phyloP scores from a whole-genome alignment of 495 filamentous ascomycete species.

The Trichoderma erinaceum region DNA sequence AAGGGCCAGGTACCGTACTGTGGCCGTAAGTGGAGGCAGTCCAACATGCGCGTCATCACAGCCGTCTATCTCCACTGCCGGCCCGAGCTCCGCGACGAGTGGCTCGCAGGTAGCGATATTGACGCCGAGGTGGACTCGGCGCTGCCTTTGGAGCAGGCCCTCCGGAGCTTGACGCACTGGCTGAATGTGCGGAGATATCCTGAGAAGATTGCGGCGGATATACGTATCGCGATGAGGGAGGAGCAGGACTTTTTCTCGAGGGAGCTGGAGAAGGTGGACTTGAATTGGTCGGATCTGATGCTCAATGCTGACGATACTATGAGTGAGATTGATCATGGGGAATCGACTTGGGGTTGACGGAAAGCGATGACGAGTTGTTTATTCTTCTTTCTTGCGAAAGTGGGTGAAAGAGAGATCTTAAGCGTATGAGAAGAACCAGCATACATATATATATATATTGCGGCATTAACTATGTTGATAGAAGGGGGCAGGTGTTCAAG shows the following conservation, averaged over 20 bases:
- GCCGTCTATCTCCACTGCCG: constrained; percentile 90
- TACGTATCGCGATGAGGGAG: constrained; percentile 57
- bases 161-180: constrained; percentile 85
- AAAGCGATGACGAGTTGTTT: constrained; percentile 1
- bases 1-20: constrained; percentile 98
- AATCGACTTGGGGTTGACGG: constrained; percentile 17
- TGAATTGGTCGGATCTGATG: constrained; percentile 35
- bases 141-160: constrained; percentile 80
- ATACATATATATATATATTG: too few relatives aligned
- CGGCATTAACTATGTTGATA: too few relatives aligned
- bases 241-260: constrained; percentile 85
- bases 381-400: background rate
- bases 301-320: constrained; percentile 28
- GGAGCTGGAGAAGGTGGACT: constrained; percentile 79
- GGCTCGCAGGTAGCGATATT: constrained; percentile 84
- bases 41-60: constrained; percentile 97
- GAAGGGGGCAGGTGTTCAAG: too few relatives aligned
- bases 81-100: constrained; percentile 90
- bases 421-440: too few relatives aligned
- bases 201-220: constrained; percentile 69
- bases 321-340: constrained; percentile 19
- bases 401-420: too few relatives aligned
- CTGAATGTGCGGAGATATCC: constrained; percentile 79
- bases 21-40: constrained; percentile 94
- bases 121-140: constrained; percentile 91